Conservation (phyloP, 140 eudicot genomes). For the Cichorium intybus region DNA sequence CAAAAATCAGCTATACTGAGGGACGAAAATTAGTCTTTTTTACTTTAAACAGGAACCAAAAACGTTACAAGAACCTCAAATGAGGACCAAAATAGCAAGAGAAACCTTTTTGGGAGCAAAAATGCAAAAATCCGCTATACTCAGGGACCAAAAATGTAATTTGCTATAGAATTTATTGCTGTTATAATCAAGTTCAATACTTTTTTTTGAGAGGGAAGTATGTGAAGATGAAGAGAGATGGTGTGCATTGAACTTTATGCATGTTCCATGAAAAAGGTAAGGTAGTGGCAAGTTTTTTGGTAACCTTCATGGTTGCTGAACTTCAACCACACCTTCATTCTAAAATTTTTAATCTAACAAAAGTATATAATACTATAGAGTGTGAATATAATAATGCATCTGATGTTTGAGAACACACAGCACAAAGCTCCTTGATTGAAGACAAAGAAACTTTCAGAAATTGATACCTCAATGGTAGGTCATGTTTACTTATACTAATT, state of each 20-base stretch:
- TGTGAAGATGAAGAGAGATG: background rate
- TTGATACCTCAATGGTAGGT: slow-evolving; percentile 1
- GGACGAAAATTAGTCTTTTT: too few species aligned
- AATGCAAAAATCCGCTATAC: too few species aligned
- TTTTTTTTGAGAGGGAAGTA: slow-evolving; percentile 1
- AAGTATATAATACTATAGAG: background rate
- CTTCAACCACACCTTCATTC: slow-evolving; percentile 1
- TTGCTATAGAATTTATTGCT: too few species aligned
- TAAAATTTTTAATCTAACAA: background rate
- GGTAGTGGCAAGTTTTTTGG: background rate
- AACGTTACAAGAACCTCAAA: too few species aligned
- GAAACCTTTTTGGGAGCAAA: too few species aligned
- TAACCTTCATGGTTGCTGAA: slow-evolving; percentile 6
- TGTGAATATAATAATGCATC: background rate
- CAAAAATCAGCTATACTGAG: too few species aligned
- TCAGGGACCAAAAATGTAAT: too few species aligned
- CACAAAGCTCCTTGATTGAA: slow-evolving; percentile 3
- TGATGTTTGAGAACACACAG: background rate
- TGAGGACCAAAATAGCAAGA: too few species aligned
- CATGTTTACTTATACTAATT: slow-evolving; percentile 7
- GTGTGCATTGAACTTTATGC: background rate
- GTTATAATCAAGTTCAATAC: background rate
- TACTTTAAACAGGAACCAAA: too few species aligned
- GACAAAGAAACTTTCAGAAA: slow-evolving; percentile 2
- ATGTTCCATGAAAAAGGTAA: background rate